A percentile compares a stretch with the other conserved stretches of the same genome.
Evolutionary conservation across 2,329 filamentous ascomycete species (phyloP).

Genomic region (Fusarium dimerum): DNA sequence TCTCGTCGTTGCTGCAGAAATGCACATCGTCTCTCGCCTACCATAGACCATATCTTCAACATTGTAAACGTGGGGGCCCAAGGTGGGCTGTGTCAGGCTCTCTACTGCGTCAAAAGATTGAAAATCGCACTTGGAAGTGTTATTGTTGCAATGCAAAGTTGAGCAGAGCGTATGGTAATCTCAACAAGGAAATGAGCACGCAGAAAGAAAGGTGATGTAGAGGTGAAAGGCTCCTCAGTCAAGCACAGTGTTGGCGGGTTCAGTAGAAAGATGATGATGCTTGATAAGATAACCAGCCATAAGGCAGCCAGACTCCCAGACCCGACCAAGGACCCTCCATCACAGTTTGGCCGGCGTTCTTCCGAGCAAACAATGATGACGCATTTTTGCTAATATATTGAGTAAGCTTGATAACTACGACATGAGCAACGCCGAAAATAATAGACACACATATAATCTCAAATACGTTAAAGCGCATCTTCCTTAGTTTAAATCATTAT

Average conservation of each 20-base stretch:
- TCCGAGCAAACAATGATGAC: not conserved
- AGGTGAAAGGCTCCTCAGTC: slow-evolving; percentile 5
- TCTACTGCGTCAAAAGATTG: slow-evolving; percentile 2
- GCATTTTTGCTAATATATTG: not conserved
- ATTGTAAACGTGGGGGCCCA: slow-evolving; percentile 56
- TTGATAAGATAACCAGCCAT: slow-evolving; percentile 32
- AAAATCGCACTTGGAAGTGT: not conserved
- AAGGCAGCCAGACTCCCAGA: slow-evolving; percentile 25
- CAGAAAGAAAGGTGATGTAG: slow-evolving; percentile 2
- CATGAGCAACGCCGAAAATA: too few relatives aligned
- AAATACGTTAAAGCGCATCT: too few relatives aligned
- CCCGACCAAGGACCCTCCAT: slow-evolving; percentile 12
- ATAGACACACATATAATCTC: too few relatives aligned
- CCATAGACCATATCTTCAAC: slow-evolving; percentile 99
- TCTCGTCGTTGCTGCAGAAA: not conserved
- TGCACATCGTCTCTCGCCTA: slow-evolving; percentile 39
- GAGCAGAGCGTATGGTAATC: not conserved
- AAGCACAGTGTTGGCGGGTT: slow-evolving; percentile 20
- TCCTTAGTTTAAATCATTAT: too few relatives aligned
- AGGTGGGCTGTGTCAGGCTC: slow-evolving; percentile 23
- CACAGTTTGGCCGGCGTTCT: slow-evolving; percentile 19
- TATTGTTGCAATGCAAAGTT: not conserved
- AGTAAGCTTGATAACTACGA: slow-evolving; percentile 7
- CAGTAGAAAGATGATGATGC: slow-evolving; percentile 31
- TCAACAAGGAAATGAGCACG: not conserved